Evolutionary conservation across 2,329 filamentous ascomycete genomes (phyloP).

Genomic region (Cladosporium sphaerospermum): DNA sequence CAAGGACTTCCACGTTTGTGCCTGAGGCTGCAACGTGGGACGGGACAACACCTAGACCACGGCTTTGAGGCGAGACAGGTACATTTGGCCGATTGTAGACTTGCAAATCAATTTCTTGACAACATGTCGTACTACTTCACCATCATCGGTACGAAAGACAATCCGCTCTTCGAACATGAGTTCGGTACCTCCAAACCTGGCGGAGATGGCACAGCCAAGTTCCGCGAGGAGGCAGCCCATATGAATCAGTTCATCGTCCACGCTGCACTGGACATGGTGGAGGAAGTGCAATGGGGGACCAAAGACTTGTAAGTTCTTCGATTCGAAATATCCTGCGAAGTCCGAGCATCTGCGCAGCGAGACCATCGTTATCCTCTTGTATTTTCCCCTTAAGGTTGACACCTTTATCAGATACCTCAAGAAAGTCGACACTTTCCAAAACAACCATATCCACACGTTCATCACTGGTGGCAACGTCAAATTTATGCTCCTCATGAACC

Average conservation of each 20-base stretch:
- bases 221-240: slow-evolving; percentile 79
- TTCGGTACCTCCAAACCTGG: slow-evolving; percentile 96
- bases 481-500: slow-evolving; percentile 89
- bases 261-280: slow-evolving; percentile 86
- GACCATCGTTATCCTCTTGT: too few species aligned
- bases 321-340: background rate
- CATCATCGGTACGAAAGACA: slow-evolving; percentile 91
- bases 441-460: slow-evolving; percentile 87
- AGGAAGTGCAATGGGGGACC: slow-evolving; percentile 90
- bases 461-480: slow-evolving; percentile 87
- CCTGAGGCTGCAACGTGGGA: slow-evolving; percentile 2
- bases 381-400: background rate
- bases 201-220: slow-evolving; percentile 85
- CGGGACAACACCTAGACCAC: background rate
- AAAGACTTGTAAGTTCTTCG: slow-evolving; percentile 63
- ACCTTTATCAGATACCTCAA: slow-evolving; percentile 71
- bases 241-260: slow-evolving; percentile 98
- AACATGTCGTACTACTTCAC: slow-evolving; percentile 97
- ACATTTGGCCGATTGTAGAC: background rate
- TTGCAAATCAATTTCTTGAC: background rate
- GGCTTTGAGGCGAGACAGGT: background rate
- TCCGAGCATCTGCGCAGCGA: background rate
- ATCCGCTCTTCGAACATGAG: slow-evolving; percentile 91
- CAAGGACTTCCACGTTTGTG: slow-evolving; percentile 13
- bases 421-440: slow-evolving; percentile 93